A percentile compares a stretch with the other conserved stretches of the same genome.
phyloP scores from a whole-genome alignment of 768 basidiomycete genomes.

The Lactifluus rugatus region DNA sequence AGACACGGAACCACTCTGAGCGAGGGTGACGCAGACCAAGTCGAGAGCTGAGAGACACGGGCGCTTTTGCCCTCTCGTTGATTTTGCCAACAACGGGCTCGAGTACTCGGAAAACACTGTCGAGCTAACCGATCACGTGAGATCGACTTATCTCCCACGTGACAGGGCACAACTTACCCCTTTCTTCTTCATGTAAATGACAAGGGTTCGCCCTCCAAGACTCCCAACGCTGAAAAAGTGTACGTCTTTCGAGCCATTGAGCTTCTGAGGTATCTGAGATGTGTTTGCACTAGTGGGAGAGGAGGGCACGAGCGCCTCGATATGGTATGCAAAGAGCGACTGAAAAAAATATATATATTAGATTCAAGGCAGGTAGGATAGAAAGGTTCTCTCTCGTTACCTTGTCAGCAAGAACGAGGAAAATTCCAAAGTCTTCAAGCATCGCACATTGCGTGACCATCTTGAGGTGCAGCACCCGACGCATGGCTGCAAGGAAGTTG shows the following conservation, averaged over 20 bases:
- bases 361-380: background rate
- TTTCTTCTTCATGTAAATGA: slow-evolving; percentile 95
- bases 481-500: slow-evolving; percentile 51
- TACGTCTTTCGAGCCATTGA: slow-evolving; percentile 86
- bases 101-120: slow-evolving; percentile 94
- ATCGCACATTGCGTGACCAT: slow-evolving; percentile 94
- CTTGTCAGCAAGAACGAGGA: slow-evolving; percentile 92
- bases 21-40: slow-evolving; percentile 70
- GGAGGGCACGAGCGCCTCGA: slow-evolving; percentile 92
- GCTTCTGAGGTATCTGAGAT: slow-evolving; percentile 77
- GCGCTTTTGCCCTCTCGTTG: slow-evolving; percentile 62
- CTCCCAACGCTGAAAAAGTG: slow-evolving; percentile 93
- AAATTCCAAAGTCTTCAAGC: slow-evolving; percentile 92
- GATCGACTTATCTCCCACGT: slow-evolving; percentile 13
- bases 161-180: slow-evolving; percentile 37
- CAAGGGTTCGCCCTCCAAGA: slow-evolving; percentile 76
- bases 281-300: slow-evolving; percentile 57
- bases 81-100: slow-evolving; percentile 92
- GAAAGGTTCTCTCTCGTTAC: slow-evolving; percentile 27
- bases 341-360: slow-evolving; percentile 22
- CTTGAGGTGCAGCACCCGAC: slow-evolving; percentile 87
- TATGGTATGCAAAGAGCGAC: slow-evolving; percentile 89
- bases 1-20: slow-evolving; percentile 92
- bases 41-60: slow-evolving; percentile 60
- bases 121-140: slow-evolving; percentile 36